These are phyloP conservation scores for Apostasia shenzhenica DNA, from an alignment of 106 monocot genomes.

Conservation along the genomic window DNA sequence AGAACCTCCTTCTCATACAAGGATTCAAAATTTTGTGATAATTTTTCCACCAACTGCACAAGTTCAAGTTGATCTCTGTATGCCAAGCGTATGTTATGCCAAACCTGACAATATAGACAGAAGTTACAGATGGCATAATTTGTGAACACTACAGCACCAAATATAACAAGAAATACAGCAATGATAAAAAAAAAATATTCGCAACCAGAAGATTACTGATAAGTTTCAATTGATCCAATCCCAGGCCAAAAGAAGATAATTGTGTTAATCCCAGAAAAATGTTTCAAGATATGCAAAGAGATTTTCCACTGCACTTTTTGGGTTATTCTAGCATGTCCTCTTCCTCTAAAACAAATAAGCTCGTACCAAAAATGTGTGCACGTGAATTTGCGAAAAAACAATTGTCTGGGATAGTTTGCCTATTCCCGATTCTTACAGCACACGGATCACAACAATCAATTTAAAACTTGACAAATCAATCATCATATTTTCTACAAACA, in stretches of 20 bases:
- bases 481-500: too few relatives aligned
- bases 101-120: constrained; percentile 41
- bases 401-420: too few relatives aligned
- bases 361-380: too few relatives aligned
- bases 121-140: background rate
- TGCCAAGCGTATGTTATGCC: constrained; percentile 49
- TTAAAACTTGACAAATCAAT: too few relatives aligned
- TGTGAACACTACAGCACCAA: background rate
- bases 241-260: background rate
- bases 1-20: constrained; percentile 79
- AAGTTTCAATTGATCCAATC: background rate
- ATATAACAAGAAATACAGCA: background rate
- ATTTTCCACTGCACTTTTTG: too few relatives aligned
- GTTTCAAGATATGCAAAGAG: too few relatives aligned
- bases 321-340: too few relatives aligned
- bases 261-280: too few relatives aligned
- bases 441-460: too few relatives aligned
- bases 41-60: constrained; percentile 52
- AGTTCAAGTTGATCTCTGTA: constrained; percentile 68
- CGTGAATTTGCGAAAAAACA: too few relatives aligned
- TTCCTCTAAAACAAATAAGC: too few relatives aligned
- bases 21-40: constrained; percentile 67
- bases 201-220: background rate
- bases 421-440: too few relatives aligned
- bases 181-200: background rate